These are phyloP conservation scores for Maudiozyma pseudohumilis DNA, from an alignment of 805 yeast genomes.

Conservation along the genomic window DNA sequence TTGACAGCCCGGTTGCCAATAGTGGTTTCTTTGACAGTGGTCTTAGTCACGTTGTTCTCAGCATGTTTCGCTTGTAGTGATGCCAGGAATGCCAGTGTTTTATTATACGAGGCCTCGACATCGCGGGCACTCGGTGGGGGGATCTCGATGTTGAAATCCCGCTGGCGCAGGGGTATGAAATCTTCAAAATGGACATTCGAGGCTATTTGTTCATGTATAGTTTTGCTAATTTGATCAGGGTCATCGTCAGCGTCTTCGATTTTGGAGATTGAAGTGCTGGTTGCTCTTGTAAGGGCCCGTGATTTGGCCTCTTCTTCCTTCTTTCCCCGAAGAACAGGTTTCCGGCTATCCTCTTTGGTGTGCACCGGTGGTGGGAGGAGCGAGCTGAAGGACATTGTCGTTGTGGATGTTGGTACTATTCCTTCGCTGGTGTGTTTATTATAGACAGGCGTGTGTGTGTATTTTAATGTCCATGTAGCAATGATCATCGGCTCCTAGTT, in stretches of 20 bases:
- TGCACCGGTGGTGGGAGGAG: constrained; percentile 20
- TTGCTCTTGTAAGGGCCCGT: too few relatives aligned
- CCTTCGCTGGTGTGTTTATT: too few relatives aligned
- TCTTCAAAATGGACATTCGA: constrained; percentile 37
- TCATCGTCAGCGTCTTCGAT: too few relatives aligned
- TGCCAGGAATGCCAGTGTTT: constrained; percentile 38
- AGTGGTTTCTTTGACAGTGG: constrained; percentile 24
- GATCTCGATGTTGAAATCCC: constrained; percentile 30
- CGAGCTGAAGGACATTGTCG: constrained; percentile 16
- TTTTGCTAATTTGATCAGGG: too few relatives aligned
- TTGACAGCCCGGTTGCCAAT: constrained; percentile 34
- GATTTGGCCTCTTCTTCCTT: neutral
- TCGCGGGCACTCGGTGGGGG: constrained; percentile 40
- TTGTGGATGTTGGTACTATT: neutral
- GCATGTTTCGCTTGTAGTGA: neutral
- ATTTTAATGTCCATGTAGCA: too few relatives aligned
- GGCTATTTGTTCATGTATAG: constrained; percentile 2
- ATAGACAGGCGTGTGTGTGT: too few relatives aligned
- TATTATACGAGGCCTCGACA: constrained; percentile 37
- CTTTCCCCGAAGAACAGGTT: neutral
- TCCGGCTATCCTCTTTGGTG: neutral
- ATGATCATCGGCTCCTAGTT: too few relatives aligned
- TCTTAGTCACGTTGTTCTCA: constrained; percentile 28
- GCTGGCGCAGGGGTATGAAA: constrained; percentile 51
- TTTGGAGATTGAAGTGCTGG: too few relatives aligned